phyloP scores from a whole-genome alignment of 768 basidiomycete genomes.

The Suillus brevipes region DNA sequence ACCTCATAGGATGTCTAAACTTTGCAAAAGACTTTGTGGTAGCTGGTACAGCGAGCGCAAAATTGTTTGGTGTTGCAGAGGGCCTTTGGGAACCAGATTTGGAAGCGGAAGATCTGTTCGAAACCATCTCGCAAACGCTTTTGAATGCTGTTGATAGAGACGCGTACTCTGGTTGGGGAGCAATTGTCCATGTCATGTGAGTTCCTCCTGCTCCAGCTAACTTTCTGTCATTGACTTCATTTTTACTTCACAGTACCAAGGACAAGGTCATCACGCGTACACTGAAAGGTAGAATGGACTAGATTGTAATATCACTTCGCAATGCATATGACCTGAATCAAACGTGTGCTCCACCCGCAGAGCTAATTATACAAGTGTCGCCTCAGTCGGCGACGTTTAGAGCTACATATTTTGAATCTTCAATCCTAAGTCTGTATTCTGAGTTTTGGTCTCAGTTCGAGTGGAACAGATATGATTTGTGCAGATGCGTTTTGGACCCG shows the following conservation, averaged over 20 bases:
- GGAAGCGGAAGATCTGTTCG: conserved; percentile 95
- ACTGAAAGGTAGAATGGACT: conserved; percentile 92
- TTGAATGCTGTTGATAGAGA: conserved; percentile 95
- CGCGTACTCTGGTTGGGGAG: conserved; percentile 97
- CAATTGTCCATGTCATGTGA: conserved; percentile 92
- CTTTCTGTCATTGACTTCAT: conserved; percentile 14
- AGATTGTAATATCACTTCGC: conserved; percentile 19
- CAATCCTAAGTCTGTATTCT: background rate
- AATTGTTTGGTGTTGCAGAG: conserved; percentile 96
- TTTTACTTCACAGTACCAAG: conserved; percentile 51
- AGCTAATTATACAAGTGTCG: background rate
- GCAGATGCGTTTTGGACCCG: background rate
- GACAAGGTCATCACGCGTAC: conserved; percentile 80
- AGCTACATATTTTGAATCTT: background rate
- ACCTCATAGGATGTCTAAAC: conserved; percentile 91
- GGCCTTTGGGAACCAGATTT: conserved; percentile 98
- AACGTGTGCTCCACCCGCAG: background rate
- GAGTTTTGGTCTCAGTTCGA: background rate
- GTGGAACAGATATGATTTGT: background rate
- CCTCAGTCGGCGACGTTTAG: background rate
- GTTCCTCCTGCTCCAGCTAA: conserved; percentile 29
- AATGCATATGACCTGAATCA: background rate
- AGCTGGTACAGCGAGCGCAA: conserved; percentile 87
- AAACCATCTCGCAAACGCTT: conserved; percentile 96
- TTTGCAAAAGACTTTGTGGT: conserved; percentile 98